Base-by-base conservation (phyloP, 2,329 filamentous ascomycete genomes). In the Colletotrichum incanum region DNA sequence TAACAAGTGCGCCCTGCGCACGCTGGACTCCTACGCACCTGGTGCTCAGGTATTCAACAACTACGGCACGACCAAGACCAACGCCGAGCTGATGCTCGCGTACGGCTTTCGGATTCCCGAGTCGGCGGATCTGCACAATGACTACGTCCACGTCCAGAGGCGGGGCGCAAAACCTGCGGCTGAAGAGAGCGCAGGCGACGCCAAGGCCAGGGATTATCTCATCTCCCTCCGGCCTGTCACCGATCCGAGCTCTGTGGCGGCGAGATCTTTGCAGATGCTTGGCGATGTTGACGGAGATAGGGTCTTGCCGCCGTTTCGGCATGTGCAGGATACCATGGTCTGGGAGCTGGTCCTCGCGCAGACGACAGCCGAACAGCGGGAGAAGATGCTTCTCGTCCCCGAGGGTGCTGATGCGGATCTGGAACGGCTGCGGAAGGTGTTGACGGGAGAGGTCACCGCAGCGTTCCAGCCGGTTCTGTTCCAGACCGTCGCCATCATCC, bases 11-110 rank as follows among this genome's bases (percentile, higher is more conserved):
- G 80, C 78, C 11, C 82, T 91, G 72, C 75, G 1, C 87, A 91
- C 75, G 60, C 74, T 5, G 81, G 61, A 72, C 14, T 14, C 61
- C 31, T 67, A 67, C 62, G 26, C 18, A 11, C 67, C 88, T 0
- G 90, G 91, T 0, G 80, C 89, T 39, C 88, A 91, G 75, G 80
- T 91, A 31, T 91, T 86, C 76, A 93, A 94, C 82, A 94, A 93
- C 79, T 95, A 95, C 77, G 93, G 93, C 39, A 80, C 84, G 77
- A 80, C 84, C 77, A 93, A 94, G 80, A 93, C 92, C 8, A 95
- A 94, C 76, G 92, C 91, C 71, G 92, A 94, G 81, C 82, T 93
- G 31, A 84, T 93, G 1, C 82, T 92, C 2, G 90, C 87, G 0
- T 93, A 93, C 76, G 90, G 90, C 2, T 92, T 92, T 77, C 84